Percentiles rank a stretch among this genome's conserved stretches.
phyloP scores from a whole-genome alignment of 768 basidiomycete genomes.

The Heimioporus sp. region DNA sequence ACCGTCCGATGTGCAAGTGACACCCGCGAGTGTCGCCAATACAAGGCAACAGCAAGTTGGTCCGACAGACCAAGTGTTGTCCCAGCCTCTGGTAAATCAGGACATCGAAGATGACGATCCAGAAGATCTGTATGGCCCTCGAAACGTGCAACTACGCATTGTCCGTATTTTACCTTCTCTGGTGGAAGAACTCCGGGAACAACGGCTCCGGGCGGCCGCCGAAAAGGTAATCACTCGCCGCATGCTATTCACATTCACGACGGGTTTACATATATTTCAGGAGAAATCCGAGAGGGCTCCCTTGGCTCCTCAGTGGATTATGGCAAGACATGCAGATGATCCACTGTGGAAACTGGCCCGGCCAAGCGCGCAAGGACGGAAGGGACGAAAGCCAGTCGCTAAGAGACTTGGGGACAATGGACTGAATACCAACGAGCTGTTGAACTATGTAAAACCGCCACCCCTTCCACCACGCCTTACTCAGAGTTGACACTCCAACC shows the following conservation, averaged over 20 bases:
- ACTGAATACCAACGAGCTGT: slow-evolving; percentile 12
- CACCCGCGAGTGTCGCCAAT: not conserved
- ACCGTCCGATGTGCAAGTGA: not conserved
- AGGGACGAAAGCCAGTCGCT: slow-evolving; percentile 12
- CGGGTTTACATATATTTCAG: slow-evolving; percentile 6
- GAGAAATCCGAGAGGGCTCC: slow-evolving; percentile 9
- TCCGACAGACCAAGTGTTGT: not conserved
- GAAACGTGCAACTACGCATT: slow-evolving; percentile 19
- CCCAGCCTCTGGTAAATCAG: slow-evolving; percentile 1
- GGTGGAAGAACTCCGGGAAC: slow-evolving; percentile 25
- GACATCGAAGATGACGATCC: slow-evolving; percentile 17
- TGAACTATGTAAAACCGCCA: slow-evolving; percentile 11
- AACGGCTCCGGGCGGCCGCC: slow-evolving; percentile 11
- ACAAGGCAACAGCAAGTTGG: not conserved
- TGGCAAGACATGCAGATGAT: slow-evolving; percentile 16
- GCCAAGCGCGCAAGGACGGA: slow-evolving; percentile 3
- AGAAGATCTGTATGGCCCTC: slow-evolving; percentile 29
- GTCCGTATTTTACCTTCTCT: slow-evolving; percentile 26
- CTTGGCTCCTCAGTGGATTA: slow-evolving; percentile 26
- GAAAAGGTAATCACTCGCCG: slow-evolving; percentile 13
- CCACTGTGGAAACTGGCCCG: slow-evolving; percentile 13
- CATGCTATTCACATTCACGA: not conserved
- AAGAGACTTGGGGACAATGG: slow-evolving; percentile 12
- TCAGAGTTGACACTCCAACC: too few species aligned
- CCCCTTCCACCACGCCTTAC: too few species aligned